Conservation (phyloP, 345 rosid species). For the Citrus australasica region DNA sequence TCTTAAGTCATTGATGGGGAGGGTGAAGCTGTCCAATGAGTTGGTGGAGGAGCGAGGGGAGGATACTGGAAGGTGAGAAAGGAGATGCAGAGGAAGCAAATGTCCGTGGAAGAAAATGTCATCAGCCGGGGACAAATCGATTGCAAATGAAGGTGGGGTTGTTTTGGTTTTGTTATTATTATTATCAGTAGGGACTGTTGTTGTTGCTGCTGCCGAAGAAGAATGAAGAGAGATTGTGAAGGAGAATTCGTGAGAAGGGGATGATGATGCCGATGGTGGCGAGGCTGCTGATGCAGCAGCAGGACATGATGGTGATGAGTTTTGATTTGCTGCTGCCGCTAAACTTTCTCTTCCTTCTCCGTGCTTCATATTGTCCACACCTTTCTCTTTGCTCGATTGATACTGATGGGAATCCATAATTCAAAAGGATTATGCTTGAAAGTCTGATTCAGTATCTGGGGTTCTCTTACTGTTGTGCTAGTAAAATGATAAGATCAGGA, state of each 20-base stretch:
- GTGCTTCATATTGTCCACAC: constrained; percentile 15
- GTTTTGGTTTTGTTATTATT: constrained; percentile 30
- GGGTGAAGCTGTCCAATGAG: constrained; percentile 63
- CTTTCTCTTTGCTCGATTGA: constrained; percentile 32
- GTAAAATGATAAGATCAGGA: constrained; percentile 12
- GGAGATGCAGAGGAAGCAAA: constrained; percentile 87
- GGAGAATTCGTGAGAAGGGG: constrained; percentile 95
- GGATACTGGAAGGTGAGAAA: constrained; percentile 77
- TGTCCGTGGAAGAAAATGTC: constrained; percentile 99
- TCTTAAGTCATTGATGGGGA: constrained; percentile 42
- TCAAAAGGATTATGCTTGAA: constrained; percentile 11
- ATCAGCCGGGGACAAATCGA: constrained; percentile 93
- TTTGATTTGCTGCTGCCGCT: constrained; percentile 7
- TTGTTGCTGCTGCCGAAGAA: constrained; percentile 33
- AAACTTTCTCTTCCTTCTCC: constrained; percentile 34
- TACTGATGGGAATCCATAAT: constrained; percentile 51
- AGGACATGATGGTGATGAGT: constrained; percentile 7
- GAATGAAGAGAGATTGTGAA: constrained; percentile 85
- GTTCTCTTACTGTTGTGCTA: constrained; percentile 2
- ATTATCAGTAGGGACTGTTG: constrained; percentile 23
- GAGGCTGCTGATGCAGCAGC: constrained; percentile 44
- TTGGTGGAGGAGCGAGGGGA: constrained; percentile 73
- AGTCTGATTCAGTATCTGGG: constrained; percentile 19
- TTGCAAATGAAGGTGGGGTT: constrained; percentile 45
- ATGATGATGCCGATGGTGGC: constrained; percentile 67